Conservation (phyloP, 345 rosid species). For the Brassica rapa region DNA sequence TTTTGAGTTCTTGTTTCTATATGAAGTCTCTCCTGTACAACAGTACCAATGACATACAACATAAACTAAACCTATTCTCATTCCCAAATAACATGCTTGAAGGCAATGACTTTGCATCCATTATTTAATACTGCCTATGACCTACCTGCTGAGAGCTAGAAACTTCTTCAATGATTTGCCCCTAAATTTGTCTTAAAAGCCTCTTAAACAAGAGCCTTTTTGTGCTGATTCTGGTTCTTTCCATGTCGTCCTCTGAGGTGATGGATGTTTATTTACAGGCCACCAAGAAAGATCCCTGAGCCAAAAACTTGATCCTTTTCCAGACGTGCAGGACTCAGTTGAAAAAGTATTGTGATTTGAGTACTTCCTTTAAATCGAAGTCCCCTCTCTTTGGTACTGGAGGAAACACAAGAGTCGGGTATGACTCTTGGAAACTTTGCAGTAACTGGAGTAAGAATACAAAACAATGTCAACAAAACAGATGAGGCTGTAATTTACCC, state of each 20-base stretch:
- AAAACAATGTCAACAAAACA: slow-evolving; percentile 29
- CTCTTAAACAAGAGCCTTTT: not conserved
- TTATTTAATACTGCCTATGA: slow-evolving; percentile 12
- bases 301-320: slow-evolving; percentile 14
- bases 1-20: slow-evolving; percentile 28
- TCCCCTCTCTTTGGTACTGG: slow-evolving; percentile 80
- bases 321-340: slow-evolving; percentile 52
- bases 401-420: slow-evolving; percentile 74
- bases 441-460: slow-evolving; percentile 61
- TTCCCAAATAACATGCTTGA: not conserved
- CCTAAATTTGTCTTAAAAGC: not conserved
- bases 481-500: not conserved
- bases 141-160: slow-evolving; percentile 17
- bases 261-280: slow-evolving; percentile 38
- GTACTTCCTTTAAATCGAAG: slow-evolving; percentile 77
- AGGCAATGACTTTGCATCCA: slow-evolving; percentile 15
- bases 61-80: slow-evolving; percentile 29
- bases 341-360: slow-evolving; percentile 84
- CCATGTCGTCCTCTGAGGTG: slow-evolving; percentile 3
- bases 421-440: slow-evolving; percentile 72
- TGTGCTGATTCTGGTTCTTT: not conserved
- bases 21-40: slow-evolving; percentile 33
- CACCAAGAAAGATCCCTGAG: slow-evolving; percentile 11
- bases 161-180: slow-evolving; percentile 6
- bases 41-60: slow-evolving; percentile 23